Evolutionary conservation across 1,284 basidiomycete species (phyloP).

Genomic region (Ustilago lituana): DNA sequence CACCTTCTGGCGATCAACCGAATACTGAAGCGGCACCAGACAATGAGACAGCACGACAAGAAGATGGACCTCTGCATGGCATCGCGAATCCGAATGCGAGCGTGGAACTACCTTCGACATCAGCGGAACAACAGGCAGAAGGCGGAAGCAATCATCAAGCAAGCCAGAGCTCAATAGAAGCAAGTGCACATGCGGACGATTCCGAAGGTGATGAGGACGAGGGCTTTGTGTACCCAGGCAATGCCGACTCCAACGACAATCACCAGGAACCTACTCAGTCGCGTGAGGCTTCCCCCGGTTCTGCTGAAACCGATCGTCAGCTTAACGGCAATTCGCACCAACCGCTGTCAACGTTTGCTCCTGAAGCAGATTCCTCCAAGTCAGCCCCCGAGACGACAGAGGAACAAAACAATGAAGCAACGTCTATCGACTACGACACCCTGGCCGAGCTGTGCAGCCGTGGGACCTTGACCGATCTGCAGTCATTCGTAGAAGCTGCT

Average conservation of each 20-base stretch:
- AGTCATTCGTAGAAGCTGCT: conserved; percentile 40
- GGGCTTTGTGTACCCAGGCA: conserved; percentile 33
- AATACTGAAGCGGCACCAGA: not conserved
- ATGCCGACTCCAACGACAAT: not conserved
- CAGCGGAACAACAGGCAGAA: too few relatives aligned
- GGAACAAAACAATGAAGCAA: too few relatives aligned
- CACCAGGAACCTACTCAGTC: not conserved
- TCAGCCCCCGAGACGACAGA: not conserved
- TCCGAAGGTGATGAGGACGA: conserved; percentile 25
- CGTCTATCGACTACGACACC: conserved; percentile 41
- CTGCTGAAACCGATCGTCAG: not conserved
- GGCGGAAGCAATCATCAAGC: too few relatives aligned
- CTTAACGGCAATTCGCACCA: not conserved
- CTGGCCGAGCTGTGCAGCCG: conserved; percentile 51
- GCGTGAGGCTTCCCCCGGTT: not conserved
- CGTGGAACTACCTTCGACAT: too few relatives aligned
- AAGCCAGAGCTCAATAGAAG: too few relatives aligned
- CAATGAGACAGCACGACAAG: not conserved
- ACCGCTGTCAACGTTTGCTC: not conserved
- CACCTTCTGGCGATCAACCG: not conserved
- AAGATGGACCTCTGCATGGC: too few relatives aligned
- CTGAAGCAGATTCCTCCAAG: not conserved
- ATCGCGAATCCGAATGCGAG: too few relatives aligned
- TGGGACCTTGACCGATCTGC: conserved; percentile 40
- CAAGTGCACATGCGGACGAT: conserved; percentile 1